Percentiles rank a stretch among this genome's conserved stretches.
Conservation (phyloP, 192 early-diverging fungal species). For the Backusella liffmaniae region DNA sequence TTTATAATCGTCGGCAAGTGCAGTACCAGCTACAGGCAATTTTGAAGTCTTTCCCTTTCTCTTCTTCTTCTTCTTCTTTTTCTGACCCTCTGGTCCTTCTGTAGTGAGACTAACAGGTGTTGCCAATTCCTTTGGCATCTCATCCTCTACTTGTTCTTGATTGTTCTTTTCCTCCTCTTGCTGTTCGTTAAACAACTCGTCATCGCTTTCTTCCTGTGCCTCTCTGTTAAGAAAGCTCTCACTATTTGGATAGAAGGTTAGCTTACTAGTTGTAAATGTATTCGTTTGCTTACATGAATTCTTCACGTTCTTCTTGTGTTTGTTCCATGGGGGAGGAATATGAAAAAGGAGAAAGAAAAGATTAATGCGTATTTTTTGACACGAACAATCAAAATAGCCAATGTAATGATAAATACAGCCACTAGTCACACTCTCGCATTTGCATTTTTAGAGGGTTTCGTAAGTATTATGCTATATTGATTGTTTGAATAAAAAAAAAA, state of each 20-base stretch:
- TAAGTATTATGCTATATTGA: no score
- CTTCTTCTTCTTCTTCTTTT: constrained; percentile 47
- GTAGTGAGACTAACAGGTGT: constrained; percentile 10
- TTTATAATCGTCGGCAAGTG: constrained; percentile 24
- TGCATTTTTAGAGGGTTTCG: neutral
- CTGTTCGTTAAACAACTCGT: neutral
- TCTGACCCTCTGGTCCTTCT: constrained; percentile 2
- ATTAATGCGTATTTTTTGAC: neutral
- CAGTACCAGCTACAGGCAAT: constrained; percentile 33
- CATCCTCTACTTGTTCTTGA: neutral
- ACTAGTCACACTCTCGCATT: neutral
- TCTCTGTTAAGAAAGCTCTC: neutral
- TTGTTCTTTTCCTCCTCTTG: neutral
- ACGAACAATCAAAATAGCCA: neutral
- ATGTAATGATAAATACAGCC: neutral
- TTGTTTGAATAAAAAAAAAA: no score
- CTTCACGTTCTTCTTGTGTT: neutral
- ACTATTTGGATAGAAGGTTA: neutral
- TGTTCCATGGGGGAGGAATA: neutral
- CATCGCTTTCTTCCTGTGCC: neutral
- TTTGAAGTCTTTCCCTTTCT: constrained; percentile 44
- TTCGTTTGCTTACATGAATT: neutral
- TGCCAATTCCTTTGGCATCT: constrained; percentile 5
- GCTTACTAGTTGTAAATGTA: no score
- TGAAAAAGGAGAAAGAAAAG: neutral